These are phyloP conservation scores for Mortierella sp. DNA, from an alignment of 371 early-diverging fungal genomes.

Conservation along the genomic window DNA sequence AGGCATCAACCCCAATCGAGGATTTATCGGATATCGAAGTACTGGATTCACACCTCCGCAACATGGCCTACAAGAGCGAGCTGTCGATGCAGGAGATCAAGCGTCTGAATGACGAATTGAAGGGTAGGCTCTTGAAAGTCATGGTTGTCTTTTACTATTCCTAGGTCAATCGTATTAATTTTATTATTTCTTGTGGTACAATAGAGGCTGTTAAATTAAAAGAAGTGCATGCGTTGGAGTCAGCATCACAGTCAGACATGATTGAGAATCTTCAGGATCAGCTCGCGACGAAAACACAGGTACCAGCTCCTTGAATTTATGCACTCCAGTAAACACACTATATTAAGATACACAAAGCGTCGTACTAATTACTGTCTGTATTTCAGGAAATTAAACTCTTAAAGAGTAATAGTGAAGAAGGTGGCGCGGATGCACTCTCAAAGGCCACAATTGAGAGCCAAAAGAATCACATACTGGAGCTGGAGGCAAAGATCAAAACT, in stretches of 20 bases:
- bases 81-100: slow-evolving; percentile 55
- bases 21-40: slow-evolving; percentile 52
- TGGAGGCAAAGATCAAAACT: slow-evolving; percentile 32
- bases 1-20: slow-evolving; percentile 47
- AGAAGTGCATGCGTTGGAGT: slow-evolving; percentile 41
- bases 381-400: slow-evolving; percentile 35
- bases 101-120: slow-evolving; percentile 43
- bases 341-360: too few relatives aligned
- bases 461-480: slow-evolving; percentile 25
- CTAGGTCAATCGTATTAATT: too few relatives aligned
- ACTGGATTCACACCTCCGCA: slow-evolving; percentile 47
- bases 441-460: slow-evolving; percentile 13
- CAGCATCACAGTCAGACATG: slow-evolving; percentile 45
- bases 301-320: slow-evolving; percentile 1
- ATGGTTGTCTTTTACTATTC: too few relatives aligned
- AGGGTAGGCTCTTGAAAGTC: slow-evolving; percentile 13
- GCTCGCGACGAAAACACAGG: slow-evolving; percentile 39
- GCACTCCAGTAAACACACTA: too few relatives aligned
- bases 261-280: slow-evolving; percentile 55
- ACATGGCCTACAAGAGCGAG: slow-evolving; percentile 53
- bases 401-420: neutral
- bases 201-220: slow-evolving; percentile 39
- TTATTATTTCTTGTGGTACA: neutral
- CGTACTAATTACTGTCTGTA: neutral
- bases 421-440: neutral